A percentile compares a stretch with the other conserved stretches of the same genome.
phyloP scores from a whole-genome alignment of 164 flowering plant species.

The Annona squamosa region DNA sequence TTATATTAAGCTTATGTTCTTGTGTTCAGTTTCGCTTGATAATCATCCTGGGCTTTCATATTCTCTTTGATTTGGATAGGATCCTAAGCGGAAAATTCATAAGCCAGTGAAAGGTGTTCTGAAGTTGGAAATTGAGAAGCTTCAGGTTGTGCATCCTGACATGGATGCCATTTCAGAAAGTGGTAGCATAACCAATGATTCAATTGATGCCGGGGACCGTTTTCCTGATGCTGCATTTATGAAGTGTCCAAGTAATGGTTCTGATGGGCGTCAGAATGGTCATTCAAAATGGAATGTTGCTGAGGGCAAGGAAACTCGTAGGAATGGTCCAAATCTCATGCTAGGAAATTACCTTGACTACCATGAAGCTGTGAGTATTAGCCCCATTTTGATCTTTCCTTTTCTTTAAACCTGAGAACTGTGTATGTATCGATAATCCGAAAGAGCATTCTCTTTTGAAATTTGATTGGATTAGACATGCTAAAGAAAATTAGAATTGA shows the following conservation, averaged over 20 bases:
- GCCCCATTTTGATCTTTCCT: background rate
- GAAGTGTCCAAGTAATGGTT: slow-evolving; percentile 53
- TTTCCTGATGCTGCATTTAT: slow-evolving; percentile 33
- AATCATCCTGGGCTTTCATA: background rate
- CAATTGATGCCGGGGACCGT: slow-evolving; percentile 47
- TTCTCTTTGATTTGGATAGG: slow-evolving; percentile 34
- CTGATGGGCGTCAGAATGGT: slow-evolving; percentile 43
- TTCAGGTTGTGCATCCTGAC: slow-evolving; percentile 45
- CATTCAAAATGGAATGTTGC: slow-evolving; percentile 30
- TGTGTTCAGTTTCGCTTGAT: background rate
- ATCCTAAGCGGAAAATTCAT: slow-evolving; percentile 93
- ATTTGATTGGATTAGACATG: background rate
- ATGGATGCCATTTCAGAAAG: slow-evolving; percentile 59
- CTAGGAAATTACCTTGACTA: slow-evolving; percentile 33
- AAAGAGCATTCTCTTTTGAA: background rate
- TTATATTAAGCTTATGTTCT: background rate
- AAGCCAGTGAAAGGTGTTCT: slow-evolving; percentile 89
- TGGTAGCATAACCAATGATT: slow-evolving; percentile 66
- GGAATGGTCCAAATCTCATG: slow-evolving; percentile 40
- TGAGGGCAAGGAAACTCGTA: slow-evolving; percentile 43
- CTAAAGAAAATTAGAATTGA: background rate
- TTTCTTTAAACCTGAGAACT: background rate
- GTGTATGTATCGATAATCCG: background rate
- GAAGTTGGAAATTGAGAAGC: slow-evolving; percentile 80
- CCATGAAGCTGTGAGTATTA: slow-evolving; percentile 57